Evolutionary conservation across 257 asterid species (phyloP).

Genomic region (Salvia hispanica): DNA sequence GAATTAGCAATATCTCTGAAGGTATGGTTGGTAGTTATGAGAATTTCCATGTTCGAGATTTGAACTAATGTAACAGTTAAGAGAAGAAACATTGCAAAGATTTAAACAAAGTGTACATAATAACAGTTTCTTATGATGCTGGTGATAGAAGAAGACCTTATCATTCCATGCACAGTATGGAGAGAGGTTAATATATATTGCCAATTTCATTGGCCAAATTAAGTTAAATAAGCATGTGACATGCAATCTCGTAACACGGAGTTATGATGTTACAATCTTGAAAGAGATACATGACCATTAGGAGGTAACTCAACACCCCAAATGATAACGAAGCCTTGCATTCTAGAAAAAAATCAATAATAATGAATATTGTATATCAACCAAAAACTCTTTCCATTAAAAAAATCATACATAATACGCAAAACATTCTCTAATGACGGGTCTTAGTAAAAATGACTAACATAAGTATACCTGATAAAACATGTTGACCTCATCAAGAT

Average conservation of each 20-base stretch:
- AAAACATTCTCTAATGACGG: not conserved
- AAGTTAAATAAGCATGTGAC: not conserved
- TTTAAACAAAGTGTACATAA: not conserved
- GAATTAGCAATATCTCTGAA: too few relatives aligned
- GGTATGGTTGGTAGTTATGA: constrained; percentile 5
- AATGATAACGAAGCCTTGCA: not conserved
- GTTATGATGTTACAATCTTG: constrained; percentile 6
- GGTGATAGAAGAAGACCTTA: constrained; percentile 13
- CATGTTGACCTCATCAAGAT: not conserved
- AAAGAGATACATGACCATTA: not conserved
- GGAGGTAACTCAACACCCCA: not conserved
- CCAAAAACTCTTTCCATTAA: not conserved
- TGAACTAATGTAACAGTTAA: not conserved
- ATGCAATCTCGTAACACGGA: not conserved
- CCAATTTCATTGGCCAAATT: not conserved
- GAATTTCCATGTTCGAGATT: constrained; percentile 7
- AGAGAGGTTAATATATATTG: not conserved
- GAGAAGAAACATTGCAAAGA: not conserved
- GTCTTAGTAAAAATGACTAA: not conserved
- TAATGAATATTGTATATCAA: not conserved
- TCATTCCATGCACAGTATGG: not conserved
- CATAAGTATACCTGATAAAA: not conserved
- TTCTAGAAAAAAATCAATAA: not conserved
- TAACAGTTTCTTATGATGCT: constrained; percentile 3
- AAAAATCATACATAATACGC: not conserved